These are phyloP conservation scores for Cordyceps militaris DNA, from an alignment of 2,329 filamentous ascomycete species.

Conservation along the genomic window DNA sequence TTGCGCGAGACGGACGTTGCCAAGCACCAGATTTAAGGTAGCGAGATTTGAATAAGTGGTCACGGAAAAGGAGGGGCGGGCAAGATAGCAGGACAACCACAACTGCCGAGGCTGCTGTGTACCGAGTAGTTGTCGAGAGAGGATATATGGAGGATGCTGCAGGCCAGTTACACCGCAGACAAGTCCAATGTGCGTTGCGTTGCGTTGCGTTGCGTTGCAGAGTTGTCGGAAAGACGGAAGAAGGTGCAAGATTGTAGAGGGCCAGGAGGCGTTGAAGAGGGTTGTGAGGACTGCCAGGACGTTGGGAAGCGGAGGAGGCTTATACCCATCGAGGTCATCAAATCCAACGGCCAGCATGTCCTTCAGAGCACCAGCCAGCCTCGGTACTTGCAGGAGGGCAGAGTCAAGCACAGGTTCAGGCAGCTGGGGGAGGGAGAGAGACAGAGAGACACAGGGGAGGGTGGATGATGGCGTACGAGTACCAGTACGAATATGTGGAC, in stretches of 20 bases:
- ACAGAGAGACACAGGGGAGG: background rate
- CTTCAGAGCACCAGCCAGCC: background rate
- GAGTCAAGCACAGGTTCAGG: no score
- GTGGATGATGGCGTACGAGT: background rate
- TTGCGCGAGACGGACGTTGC: conserved; percentile 5
- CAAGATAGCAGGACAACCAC: conserved; percentile 3
- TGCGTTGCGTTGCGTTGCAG: no score
- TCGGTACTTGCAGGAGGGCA: background rate
- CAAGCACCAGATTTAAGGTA: conserved; percentile 12
- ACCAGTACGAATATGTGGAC: background rate
- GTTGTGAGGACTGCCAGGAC: background rate
- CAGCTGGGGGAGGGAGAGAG: background rate
- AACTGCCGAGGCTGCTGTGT: conserved; percentile 8
- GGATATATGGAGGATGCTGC: background rate
- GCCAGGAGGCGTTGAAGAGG: background rate
- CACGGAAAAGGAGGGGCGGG: conserved; percentile 6
- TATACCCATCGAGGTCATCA: background rate
- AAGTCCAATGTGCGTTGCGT: background rate
- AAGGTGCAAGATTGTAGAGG: background rate
- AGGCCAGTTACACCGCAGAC: background rate
- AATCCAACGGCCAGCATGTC: background rate
- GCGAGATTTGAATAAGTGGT: conserved; percentile 13
- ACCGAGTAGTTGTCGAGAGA: background rate
- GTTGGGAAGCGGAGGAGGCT: background rate
- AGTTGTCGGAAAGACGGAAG: no score